Conservation (phyloP, 78 protist genomes). For the Isochrysis galbana region DNA sequence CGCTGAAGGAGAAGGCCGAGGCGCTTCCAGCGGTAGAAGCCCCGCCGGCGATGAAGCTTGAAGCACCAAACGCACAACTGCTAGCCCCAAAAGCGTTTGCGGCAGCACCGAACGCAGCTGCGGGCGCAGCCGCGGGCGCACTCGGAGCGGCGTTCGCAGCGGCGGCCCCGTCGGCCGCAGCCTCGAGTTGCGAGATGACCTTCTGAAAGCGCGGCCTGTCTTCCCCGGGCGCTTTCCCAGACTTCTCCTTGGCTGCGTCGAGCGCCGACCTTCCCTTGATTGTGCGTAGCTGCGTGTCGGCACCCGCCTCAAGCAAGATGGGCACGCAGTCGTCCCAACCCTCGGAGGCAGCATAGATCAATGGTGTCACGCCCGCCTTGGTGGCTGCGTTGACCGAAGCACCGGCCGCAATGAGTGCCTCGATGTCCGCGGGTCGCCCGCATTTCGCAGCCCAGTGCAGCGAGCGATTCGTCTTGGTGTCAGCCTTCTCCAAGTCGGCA, state of each 20-base stretch:
- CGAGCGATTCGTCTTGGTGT: neutral
- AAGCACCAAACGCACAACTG: neutral
- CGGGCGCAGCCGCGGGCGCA: too few species aligned
- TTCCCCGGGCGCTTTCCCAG: neutral
- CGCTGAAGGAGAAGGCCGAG: too few species aligned
- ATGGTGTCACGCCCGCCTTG: conserved; percentile 3
- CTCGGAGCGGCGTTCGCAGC: too few species aligned
- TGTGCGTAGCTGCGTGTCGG: neutral
- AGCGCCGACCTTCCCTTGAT: conserved; percentile 3
- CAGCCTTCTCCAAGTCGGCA: neutral
- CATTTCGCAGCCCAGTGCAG: conserved; percentile 31
- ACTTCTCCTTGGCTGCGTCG: neutral
- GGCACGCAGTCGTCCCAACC: conserved; percentile 33
- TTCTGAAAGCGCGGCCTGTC: neutral
- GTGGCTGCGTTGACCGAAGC: neutral
- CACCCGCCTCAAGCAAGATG: neutral
- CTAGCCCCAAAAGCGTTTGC: neutral
- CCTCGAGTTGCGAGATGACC: too few species aligned
- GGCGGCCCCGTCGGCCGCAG: too few species aligned
- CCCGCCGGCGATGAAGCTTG: too few species aligned
- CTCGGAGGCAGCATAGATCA: neutral
- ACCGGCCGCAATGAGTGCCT: neutral
- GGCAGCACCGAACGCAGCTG: neutral
- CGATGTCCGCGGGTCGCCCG: neutral
- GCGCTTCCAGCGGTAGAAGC: too few species aligned